These are phyloP conservation scores for Salix viminalis DNA, from an alignment of 345 rosid species.

Conservation along the genomic window DNA sequence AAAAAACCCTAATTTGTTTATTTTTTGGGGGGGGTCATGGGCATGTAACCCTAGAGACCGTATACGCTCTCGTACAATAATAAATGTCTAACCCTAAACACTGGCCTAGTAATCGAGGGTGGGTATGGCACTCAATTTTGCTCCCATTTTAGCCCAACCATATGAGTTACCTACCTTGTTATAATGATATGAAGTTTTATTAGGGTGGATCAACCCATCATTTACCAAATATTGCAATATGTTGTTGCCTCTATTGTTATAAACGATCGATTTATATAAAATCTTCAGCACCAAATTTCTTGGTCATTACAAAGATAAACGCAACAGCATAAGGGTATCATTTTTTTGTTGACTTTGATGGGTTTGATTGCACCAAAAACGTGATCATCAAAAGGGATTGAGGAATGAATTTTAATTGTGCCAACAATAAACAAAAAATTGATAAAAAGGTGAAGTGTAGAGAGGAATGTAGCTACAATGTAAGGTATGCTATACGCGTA, in stretches of 20 bases:
- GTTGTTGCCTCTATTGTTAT: not conserved
- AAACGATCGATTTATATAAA: too few relatives aligned
- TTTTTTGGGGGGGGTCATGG: not conserved
- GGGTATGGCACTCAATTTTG: not conserved
- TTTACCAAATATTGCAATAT: not conserved
- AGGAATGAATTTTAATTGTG: too few relatives aligned
- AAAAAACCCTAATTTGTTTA: slow-evolving; percentile 37
- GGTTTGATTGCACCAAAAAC: not conserved
- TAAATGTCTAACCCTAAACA: slow-evolving; percentile 29
- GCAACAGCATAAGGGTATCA: not conserved
- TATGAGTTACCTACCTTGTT: not conserved
- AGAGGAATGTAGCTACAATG: not conserved
- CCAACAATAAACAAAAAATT: too few relatives aligned
- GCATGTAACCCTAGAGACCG: slow-evolving; percentile 26
- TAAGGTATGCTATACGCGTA: not conserved
- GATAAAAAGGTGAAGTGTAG: not conserved
- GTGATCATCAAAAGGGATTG: not conserved
- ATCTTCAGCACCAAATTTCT: not conserved
- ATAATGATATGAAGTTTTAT: not conserved
- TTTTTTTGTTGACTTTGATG: not conserved
- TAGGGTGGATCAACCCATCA: not conserved
- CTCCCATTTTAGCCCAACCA: not conserved
- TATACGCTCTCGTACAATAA: not conserved
- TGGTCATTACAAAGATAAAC: not conserved
- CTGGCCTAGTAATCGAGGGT: slow-evolving; percentile 12